Evolutionary conservation across 1,139 yeast species (phyloP), one percentile per base, ranked within the genome.

Genomic region (Protomyces lactucae-debilis): DNA sequence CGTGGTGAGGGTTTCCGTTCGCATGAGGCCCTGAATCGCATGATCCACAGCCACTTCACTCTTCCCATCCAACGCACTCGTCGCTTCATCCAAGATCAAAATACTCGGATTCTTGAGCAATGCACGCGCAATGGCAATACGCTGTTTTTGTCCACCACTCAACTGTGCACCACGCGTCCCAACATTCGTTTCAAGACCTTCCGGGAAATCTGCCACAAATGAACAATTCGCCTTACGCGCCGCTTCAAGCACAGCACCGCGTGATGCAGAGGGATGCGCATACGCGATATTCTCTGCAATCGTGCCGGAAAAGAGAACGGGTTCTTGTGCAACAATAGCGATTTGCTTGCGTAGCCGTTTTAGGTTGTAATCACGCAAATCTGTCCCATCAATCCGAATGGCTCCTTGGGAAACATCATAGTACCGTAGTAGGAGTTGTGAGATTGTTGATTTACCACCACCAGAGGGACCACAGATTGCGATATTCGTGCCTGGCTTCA

Each of bases 401-500:
- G 75, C 71, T 6, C 98, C 98, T 0, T 76, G 71, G 0, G 77
- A 72, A 3, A 96, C 95, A 71, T 89, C 91, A 73, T 93, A 93
- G 73, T 88, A 90, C 63, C 97, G 78, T 66, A 91, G 76, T 65
- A 93, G 74, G 64, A 93, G 76, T 37, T 93, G 88, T 1, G 68
- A 64, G 46, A 93, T 85, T 0, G 97, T 92, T 0, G 97, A 89
- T 75, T 93, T 93, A 39, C 98, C 99, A 68, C 95, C 85, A 18
- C 99, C 98, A 2, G 96, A 88, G 3, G 97, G 97, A 0, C 98
- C 99, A 14, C 92, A 98, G 69, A 93, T 84, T 74, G 97, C 92
- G 14, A 92, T 90, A 71, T 90, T 90, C 64, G 93, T 87, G 1
- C 97, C 97, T 18, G 89, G 82, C 51, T 83, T 83, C 67, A 93